Base-by-base conservation (phyloP, 176 grass and related monocot genomes). In the Bonia amplexicaulis region DNA sequence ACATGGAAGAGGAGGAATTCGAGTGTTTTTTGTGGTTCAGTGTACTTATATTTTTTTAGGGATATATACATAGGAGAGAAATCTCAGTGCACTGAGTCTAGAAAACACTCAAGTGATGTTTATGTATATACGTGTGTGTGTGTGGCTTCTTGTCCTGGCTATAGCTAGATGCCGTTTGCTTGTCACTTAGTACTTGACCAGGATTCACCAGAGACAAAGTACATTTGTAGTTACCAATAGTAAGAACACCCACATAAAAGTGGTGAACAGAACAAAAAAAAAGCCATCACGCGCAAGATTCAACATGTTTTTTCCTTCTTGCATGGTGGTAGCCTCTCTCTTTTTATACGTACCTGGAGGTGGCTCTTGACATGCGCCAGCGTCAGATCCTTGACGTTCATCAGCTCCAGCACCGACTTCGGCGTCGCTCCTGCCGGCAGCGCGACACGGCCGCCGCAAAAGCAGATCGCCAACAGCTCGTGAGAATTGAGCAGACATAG, bases 291-390 rank as follows among this genome's bases (percentile, higher is more conserved):
- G 65, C 47, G 61, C 80, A 87, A 74, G 48, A 69, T 87, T 79
- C 79, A 40, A 59, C 47, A 16, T 41, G 72, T 47, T 83, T 82
- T 70, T 87, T 31, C 37, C 68, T 23, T 85, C 59, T 33, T 85
- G 58, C 66, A 73, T 86, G 72, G 48, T 55, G 65, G 41, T 78
- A 90, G 53, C 77, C 77, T 81, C 57, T 66, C 29, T 5, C 19
- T 35, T 70, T 40, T 12, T 31, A 10, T 33, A 31, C 85, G 62
- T 91, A 95, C 95, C 95, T 97, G 95, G 13, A 97, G 95, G 83
- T 97, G 97, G 82, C 97, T 99, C 92, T 99, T 99, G 64, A 99
- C 94, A 89, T 99, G 97, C 19, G 97, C 97, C 48, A 99, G 87
- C 29, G 92, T 99, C 60, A 99, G 88, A 78, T 93, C 97, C 93